Base-by-base conservation (phyloP, 257 asterid genomes). In the Perilla frutescens region DNA sequence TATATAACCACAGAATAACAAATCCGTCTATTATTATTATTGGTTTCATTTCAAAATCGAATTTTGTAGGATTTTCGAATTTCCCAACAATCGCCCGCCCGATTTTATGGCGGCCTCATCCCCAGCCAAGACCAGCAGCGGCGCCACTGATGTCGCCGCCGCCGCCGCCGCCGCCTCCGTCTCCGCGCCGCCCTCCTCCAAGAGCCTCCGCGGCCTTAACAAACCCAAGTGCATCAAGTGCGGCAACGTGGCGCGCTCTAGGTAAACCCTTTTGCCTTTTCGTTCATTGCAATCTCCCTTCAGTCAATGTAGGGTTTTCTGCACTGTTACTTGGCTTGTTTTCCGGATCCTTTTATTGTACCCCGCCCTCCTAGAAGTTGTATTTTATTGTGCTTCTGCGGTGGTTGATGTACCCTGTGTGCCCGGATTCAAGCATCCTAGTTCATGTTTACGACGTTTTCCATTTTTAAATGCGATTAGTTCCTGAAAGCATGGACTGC, bases 221-320 rank as follows among this genome's bases (percentile, higher is more conserved):
- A 95, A 95, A 71, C 99, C 99, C 7, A 95, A 90, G 89, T 95
- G 99, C 87, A 95, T 92, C 76, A 87, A 89, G 88, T 95, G 98
- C 77, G 97, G 96, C 67, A 94, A 94, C 82, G 97, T 94, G 73
- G 98, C 99, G 73, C 99, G 98, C 63, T 91, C 99, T 73, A 87
- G 98, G 99, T 94, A 76, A 55, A 37, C 60, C 34, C 41, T 62
- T 39, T 41, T 40, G 20, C 32, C 11, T 69, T 39, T 44, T 37
- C 8, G 34, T 37, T 20, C 72, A 8, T 20, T 41, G 41, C 39
- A 32, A 15, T 40, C 10, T 51, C 62, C 13, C 15, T 41, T 60
- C 71, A 39, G 40, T 57, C 72, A 62, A 60, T 69, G 37, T 68
- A 50, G 67, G 74, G 64, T 9, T 62, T 60, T 37, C 29, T 72